Base-by-base conservation (phyloP, 495 filamentous ascomycete genomes). In the Neurospora sp. region DNA sequence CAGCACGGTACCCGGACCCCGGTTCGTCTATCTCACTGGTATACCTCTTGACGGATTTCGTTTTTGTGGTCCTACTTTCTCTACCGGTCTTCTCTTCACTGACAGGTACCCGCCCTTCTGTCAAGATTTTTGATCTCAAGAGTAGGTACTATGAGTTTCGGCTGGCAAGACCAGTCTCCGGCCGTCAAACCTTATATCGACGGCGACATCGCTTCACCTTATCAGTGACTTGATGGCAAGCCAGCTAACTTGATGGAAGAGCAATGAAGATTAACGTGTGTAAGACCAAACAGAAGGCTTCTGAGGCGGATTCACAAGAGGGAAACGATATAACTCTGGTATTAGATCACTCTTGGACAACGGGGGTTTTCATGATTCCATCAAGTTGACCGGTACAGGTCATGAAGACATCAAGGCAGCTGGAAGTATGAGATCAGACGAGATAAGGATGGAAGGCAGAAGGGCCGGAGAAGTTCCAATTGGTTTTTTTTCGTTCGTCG, bases 31-130 rank as follows among this genome's bases (percentile, higher is more conserved):
- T n/a, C 22, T 48, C 44, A 48, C n/a, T 20, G 9, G 2, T 9
- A 0, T 48, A 48, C 9, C n/a, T 48, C 2, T 5, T 4, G 4
- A 0, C 2, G 4, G n/a, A 12, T 22, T 1, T 20, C 0, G n/a
- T 11, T 11, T 5, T 5, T 22, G 9, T 22, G 8, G 44, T 48
- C 9, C n/a, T 9, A 42, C 6, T 0, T 0, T 8, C 18, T 6
- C 41, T 42, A 0, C 7, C 16, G 41, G 41, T 8, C 16, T 8
- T 42, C 6, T 8, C 6, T 42, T 18, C 16, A 42, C 16, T 18
- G 16, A 3, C 2, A 42, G 16, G 5, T 42, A 3, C 3, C 40
- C 14, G 0, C 1, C 5, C 0, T 18, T 18, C 40, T 2, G 14
- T 7, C 40, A 6, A 0, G 16, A 16, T 42, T 0, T 5, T 7